Evolutionary conservation across 2,329 filamentous ascomycete species (phyloP).

Genomic region (Fusarium redolens): DNA sequence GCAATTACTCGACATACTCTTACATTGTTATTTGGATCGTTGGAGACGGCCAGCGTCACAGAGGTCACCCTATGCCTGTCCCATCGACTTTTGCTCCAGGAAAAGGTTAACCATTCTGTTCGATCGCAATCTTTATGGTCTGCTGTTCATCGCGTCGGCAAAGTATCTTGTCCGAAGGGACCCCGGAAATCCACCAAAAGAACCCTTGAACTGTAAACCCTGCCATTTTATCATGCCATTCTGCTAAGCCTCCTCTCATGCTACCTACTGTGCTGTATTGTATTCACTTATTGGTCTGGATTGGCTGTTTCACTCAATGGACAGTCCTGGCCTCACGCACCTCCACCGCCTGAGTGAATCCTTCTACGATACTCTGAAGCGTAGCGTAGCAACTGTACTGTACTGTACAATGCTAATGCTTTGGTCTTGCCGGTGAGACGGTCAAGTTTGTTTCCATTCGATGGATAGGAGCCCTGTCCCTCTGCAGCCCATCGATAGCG

Average conservation of each 20-base stretch:
- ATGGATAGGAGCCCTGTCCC: slow-evolving; percentile 8
- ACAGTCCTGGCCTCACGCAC: slow-evolving; percentile 4
- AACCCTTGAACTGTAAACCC: slow-evolving; percentile 29
- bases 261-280: neutral
- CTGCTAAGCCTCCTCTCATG: slow-evolving; percentile 11
- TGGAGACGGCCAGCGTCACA: slow-evolving; percentile 1
- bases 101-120: neutral
- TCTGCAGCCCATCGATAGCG: slow-evolving; percentile 28
- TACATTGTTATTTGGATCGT: slow-evolving; percentile 7
- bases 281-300: neutral
- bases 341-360: slow-evolving; percentile 7
- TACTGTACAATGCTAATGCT: slow-evolving; percentile 5
- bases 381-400: neutral
- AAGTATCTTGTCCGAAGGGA: slow-evolving; percentile 17
- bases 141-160: slow-evolving; percentile 17
- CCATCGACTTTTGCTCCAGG: neutral
- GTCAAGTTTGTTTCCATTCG: slow-evolving; percentile 15
- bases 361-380: slow-evolving; percentile 4
- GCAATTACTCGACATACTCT: slow-evolving; percentile 15
- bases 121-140: slow-evolving; percentile 5
- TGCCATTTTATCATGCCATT: slow-evolving; percentile 26
- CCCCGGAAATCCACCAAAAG: slow-evolving; percentile 17
- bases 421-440: slow-evolving; percentile 14
- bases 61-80: neutral
- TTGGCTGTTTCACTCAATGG: slow-evolving; percentile 32